phyloP scores from a whole-genome alignment of 116 monocot species.

The Zostera marina region DNA sequence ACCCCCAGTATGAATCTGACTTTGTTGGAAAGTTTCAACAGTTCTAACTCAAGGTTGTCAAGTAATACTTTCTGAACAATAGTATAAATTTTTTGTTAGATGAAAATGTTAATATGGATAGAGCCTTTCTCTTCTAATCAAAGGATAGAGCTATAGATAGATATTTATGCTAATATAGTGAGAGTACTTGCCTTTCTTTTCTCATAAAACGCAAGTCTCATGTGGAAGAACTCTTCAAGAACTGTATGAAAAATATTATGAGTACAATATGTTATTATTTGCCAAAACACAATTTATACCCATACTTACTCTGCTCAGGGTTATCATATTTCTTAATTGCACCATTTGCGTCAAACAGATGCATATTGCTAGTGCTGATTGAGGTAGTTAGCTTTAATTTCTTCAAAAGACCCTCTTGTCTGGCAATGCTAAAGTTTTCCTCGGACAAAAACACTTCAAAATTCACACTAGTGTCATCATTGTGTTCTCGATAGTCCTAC shows the following conservation, averaged over 20 bases:
- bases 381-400: conserved; percentile 83
- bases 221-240: conserved; percentile 63
- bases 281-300: neutral
- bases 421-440: conserved; percentile 62
- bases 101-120: neutral
- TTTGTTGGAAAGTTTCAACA: conserved; percentile 66
- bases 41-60: conserved; percentile 48
- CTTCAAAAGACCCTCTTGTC: conserved; percentile 65
- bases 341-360: conserved; percentile 69
- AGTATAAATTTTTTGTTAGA: neutral
- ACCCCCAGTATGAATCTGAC: conserved; percentile 75
- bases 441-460: conserved; percentile 64
- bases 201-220: conserved; percentile 60
- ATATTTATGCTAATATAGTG: no score
- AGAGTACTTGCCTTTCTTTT: conserved; percentile 51
- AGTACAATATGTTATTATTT: neutral
- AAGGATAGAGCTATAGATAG: no score
- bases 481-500: conserved; percentile 59
- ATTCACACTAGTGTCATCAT: conserved; percentile 55
- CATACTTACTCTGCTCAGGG: conserved; percentile 55
- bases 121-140: neutral
- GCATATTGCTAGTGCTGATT: conserved; percentile 87
- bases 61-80: conserved; percentile 36
- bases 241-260: conserved; percentile 31
- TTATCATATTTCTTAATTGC: conserved; percentile 74